Percentiles rank a stretch among this genome's conserved stretches.
Conservation (phyloP, 2,329 filamentous ascomycete species). For the Nemania sp. region DNA sequence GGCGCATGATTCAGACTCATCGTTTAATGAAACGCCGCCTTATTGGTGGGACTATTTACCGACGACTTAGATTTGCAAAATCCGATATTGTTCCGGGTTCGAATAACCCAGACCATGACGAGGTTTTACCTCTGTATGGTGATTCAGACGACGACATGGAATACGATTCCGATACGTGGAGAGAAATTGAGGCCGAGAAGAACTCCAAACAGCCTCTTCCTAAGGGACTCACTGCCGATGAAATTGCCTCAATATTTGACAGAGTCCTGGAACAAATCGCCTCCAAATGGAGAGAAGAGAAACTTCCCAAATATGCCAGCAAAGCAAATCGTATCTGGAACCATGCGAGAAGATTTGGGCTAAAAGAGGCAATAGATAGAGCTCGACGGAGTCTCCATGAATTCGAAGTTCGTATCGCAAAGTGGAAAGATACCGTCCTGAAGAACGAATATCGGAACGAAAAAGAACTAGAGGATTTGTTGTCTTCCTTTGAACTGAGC, state of each 20-base stretch:
- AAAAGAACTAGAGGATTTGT: constrained; percentile 58
- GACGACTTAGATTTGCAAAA: constrained; percentile 24
- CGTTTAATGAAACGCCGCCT: constrained; percentile 34
- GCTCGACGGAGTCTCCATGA: constrained; percentile 49
- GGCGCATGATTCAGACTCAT: constrained; percentile 35
- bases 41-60: constrained; percentile 12
- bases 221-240: constrained; percentile 46
- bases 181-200: constrained; percentile 59
- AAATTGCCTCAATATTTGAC: constrained; percentile 59
- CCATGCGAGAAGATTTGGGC: constrained; percentile 51
- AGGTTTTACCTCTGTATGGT: constrained; percentile 55
- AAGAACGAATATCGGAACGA: constrained; percentile 56
- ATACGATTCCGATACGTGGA: constrained; percentile 63
- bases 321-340: constrained; percentile 68
- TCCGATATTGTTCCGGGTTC: constrained; percentile 36
- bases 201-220: constrained; percentile 31
- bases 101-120: constrained; percentile 42
- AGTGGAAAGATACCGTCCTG: constrained; percentile 57
- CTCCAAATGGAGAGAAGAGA: constrained; percentile 61
- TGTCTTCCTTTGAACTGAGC: constrained; percentile 64
- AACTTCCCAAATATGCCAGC: constrained; percentile 57
- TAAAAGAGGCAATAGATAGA: constrained; percentile 48
- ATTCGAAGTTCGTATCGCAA: constrained; percentile 58
- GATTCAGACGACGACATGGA: constrained; percentile 58
- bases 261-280: constrained; percentile 56